Evolutionary conservation across 1,139 yeast genomes (phyloP).

Genomic region (Yamadazyma blattariae): DNA sequence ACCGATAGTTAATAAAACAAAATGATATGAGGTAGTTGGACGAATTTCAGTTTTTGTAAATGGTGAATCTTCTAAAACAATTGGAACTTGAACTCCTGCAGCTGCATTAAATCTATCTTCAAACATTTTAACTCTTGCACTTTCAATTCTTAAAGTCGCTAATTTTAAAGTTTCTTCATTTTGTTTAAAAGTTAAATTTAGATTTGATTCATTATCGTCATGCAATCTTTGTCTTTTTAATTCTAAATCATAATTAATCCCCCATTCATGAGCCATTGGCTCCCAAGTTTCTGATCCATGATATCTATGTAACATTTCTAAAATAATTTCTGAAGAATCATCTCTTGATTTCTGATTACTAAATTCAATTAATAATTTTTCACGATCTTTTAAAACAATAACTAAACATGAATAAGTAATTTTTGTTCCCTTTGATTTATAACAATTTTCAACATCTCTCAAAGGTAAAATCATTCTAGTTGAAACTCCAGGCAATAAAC

Average conservation of each 20-base stretch:
- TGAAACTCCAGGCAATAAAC: slow-evolving; percentile 73
- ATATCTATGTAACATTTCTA: slow-evolving; percentile 46
- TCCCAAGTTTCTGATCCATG: slow-evolving; percentile 26
- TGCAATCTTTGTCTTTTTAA: slow-evolving; percentile 14
- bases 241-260: slow-evolving; percentile 20
- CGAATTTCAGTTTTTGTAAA: slow-evolving; percentile 48
- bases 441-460: slow-evolving; percentile 64
- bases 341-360: slow-evolving; percentile 64
- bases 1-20: slow-evolving; percentile 83
- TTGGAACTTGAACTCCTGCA: slow-evolving; percentile 64
- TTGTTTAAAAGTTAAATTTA: slow-evolving; percentile 3
- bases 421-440: slow-evolving; percentile 54
- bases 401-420: slow-evolving; percentile 62
- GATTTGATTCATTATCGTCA: slow-evolving; percentile 4
- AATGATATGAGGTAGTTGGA: slow-evolving; percentile 52
- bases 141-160: slow-evolving; percentile 28
- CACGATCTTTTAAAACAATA: slow-evolving; percentile 67
- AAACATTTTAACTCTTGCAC: slow-evolving; percentile 57
- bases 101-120: slow-evolving; percentile 60
- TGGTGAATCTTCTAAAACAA: slow-evolving; percentile 65
- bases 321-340: slow-evolving; percentile 61
- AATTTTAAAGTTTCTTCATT: slow-evolving; percentile 14
- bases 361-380: slow-evolving; percentile 75
- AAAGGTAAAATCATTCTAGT: slow-evolving; percentile 86
- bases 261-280: slow-evolving; percentile 31